Percentiles rank a stretch among this genome's conserved stretches.
These are phyloP conservation scores for Allium cepa DNA, from an alignment of 106 monocot species.

Conservation along the genomic window DNA sequence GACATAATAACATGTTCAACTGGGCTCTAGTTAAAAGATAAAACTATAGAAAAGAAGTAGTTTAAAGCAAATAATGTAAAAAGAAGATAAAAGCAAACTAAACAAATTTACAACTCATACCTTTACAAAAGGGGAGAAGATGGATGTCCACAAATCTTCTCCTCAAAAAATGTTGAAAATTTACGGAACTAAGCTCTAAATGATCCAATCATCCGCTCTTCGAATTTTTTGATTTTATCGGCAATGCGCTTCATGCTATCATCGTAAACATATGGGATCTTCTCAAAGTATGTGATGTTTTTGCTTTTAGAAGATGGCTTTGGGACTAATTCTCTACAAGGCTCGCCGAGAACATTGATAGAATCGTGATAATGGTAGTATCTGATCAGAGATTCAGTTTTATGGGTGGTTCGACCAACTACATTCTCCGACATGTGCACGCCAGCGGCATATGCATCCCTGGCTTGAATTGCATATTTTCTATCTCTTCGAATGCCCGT, in stretches of 20 bases:
- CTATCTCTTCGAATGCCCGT: slow-evolving; percentile 64
- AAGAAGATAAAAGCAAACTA: not conserved
- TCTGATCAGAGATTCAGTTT: slow-evolving; percentile 72
- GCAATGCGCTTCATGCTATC: slow-evolving; percentile 68
- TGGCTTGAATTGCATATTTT: slow-evolving; percentile 88
- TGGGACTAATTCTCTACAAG: slow-evolving; percentile 61
- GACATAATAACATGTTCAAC: not conserved
- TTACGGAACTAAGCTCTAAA: slow-evolving; percentile 3
- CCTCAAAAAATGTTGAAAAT: slow-evolving; percentile 2
- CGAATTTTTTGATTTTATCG: slow-evolving; percentile 50
- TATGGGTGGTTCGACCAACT: slow-evolving; percentile 74
- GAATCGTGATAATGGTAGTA: slow-evolving; percentile 97
- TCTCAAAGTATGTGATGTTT: slow-evolving; percentile 64
- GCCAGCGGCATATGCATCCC: slow-evolving; percentile 71
- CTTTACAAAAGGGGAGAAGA: not conserved
- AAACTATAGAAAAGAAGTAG: not conserved
- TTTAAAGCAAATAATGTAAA: not conserved
- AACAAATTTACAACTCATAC: slow-evolving; percentile 12
- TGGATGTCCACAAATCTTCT: not conserved
- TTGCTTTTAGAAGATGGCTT: slow-evolving; percentile 31
- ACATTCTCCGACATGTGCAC: slow-evolving; percentile 98
- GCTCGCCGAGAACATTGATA: slow-evolving; percentile 82
- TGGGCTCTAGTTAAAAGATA: not conserved
- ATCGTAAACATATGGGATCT: slow-evolving; percentile 73
- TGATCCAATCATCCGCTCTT: slow-evolving; percentile 52